Percentiles rank a stretch among this genome's conserved stretches.
These are phyloP conservation scores for Collybia nuda DNA, from an alignment of 768 basidiomycete species.

Conservation along the genomic window DNA sequence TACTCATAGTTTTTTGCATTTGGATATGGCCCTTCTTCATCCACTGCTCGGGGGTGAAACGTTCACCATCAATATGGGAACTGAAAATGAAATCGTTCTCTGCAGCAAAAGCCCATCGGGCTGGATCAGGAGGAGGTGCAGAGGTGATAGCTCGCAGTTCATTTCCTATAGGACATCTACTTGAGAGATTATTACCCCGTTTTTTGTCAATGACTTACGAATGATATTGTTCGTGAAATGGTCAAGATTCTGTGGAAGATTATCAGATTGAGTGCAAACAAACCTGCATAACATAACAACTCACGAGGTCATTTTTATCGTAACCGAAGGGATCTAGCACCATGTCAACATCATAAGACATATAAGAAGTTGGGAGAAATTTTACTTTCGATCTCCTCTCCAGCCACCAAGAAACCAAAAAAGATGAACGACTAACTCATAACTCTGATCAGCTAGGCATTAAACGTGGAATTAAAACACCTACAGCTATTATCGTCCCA, in stretches of 20 bases:
- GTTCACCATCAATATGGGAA: constrained; percentile 31
- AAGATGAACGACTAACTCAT: constrained; percentile 57
- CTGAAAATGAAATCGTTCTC: constrained; percentile 60
- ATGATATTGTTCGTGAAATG: constrained; percentile 73
- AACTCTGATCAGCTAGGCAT: constrained; percentile 1
- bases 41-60: constrained; percentile 57
- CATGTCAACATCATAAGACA: not conserved
- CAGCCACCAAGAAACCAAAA: constrained; percentile 73
- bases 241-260: constrained; percentile 51
- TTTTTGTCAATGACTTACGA: constrained; percentile 27
- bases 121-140: constrained; percentile 55
- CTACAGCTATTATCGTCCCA: constrained; percentile 50
- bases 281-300: constrained; percentile 15
- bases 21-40: constrained; percentile 43
- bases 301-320: constrained; percentile 71
- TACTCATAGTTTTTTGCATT: constrained; percentile 42
- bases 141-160: constrained; percentile 66
- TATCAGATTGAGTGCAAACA: not conserved
- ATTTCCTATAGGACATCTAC: constrained; percentile 35
- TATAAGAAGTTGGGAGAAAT: constrained; percentile 10
- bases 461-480: constrained; percentile 13
- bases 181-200: not conserved
- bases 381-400: constrained; percentile 76
- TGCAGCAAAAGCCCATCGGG: constrained; percentile 58
- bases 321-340: constrained; percentile 53